Base-by-base conservation (phyloP, 225 moss, liverwort and hornwort genomes). In the Pseudisothecium myosuroides region DNA sequence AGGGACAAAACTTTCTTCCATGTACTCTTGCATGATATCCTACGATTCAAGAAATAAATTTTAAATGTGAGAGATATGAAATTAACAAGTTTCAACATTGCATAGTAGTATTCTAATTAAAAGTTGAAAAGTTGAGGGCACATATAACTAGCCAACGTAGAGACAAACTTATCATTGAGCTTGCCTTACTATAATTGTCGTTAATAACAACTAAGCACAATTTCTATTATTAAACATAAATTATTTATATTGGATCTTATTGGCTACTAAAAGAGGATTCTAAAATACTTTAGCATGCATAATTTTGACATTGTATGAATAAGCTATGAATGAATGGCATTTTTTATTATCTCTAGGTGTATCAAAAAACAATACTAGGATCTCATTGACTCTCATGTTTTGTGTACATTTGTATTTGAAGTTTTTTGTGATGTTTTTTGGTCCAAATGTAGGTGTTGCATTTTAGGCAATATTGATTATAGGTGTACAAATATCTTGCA, bases 381-480 rank as follows among this genome's bases (percentile, higher is more conserved):
- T 49, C 75, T n/a, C 7, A 31, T 75, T 49, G 31, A 49, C 2
- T 74, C 2, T 75, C 49, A 49, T 10, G 7, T 20, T 31, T 49
- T 75, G 31, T 47, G 11, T 47, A 74, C 11, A 74, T 29, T 45
- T 74, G 4, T 31, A 17, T 11, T 31, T 4, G 2, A 74, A 31
- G 10, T 0, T 11, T 45, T 47, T 49, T 19, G 12, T 31, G 1
- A 47, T 0, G 0, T 0, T 47, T 73, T 29, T 47, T 74, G 7
- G 31, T 11, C 3, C 19, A 11, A 47, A 7, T 31, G 74, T 74
- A 49, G 7, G 4, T 29, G 2, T 31, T 1, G 0, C 2, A 18
- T 19, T 18, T 29, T 4, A 10, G 17, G 0, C 6, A 45, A 1
- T 17, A 10, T 17, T 73, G 17, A 45, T 45, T 17, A 29, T 18